Evolutionary conservation across 2,329 filamentous ascomycete genomes (phyloP), one percentile per base, ranked within the genome.

Genomic region (Colletotrichum gloeosporioides): DNA sequence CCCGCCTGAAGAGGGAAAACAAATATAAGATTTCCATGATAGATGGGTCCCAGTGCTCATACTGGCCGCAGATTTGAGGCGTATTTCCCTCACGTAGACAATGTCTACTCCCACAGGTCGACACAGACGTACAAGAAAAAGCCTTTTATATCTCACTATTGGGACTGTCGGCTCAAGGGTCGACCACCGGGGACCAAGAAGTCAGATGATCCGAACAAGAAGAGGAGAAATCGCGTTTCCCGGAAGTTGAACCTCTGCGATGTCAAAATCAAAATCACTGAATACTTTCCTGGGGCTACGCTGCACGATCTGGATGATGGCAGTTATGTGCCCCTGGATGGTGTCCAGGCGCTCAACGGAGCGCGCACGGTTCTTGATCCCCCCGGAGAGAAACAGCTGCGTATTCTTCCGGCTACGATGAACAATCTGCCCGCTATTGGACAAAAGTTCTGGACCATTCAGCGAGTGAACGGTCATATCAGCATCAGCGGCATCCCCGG

Each of bases 261-360:
- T 83, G 94, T 96, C 78, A 96, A 96, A 85, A 95, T 96, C 83
- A 96, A 96, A 83, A 95, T 96, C 76, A 95, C 94, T 4, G 94
- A 96, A 83, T 95, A 95, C 85, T 93, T 94, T 70, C 90, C 93
- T 12, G 90, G 89, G 82, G 84, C 86, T 2, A 83, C 85, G 22
- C 80, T 87, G 57, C 82, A 83, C 61, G 77, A 78, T 27, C 65
- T 77, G 4, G 77, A 78, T 27, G 75, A 77, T 29, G 72, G 73
- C n/a, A 73, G 65, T 8, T 78, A 73, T 39, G 66, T 64, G 49
- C 77, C 72, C 8, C 69, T 73, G 29, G 36, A 67, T 29, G 69
- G 65, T 10, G 64, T 36, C 3, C 79, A 80, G n/a, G 79, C 77
- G n/a, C 72, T 72, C 36, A 64, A 66, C 25, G 70, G 72, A 16